These are phyloP conservation scores for Phellopilus nigrolimitatus DNA, from an alignment of 1,284 basidiomycete species.

Conservation along the genomic window DNA sequence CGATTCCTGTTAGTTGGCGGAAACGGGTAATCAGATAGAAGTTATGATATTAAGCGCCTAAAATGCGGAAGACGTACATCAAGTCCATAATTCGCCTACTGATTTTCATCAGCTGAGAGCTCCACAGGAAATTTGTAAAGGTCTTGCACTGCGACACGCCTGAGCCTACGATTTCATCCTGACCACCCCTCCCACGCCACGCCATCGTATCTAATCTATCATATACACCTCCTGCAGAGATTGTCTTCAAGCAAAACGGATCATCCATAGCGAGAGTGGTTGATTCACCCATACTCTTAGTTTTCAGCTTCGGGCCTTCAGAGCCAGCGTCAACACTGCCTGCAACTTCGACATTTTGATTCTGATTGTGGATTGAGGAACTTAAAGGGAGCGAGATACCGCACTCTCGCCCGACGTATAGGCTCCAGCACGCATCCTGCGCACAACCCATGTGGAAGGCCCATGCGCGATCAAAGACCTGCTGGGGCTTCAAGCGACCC, in stretches of 20 bases:
- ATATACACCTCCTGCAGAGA: background rate
- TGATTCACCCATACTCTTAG: no score
- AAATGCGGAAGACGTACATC: constrained; percentile 39
- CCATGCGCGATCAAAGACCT: constrained; percentile 18
- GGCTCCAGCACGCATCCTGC: constrained; percentile 54
- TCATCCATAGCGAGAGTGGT: constrained; percentile 16
- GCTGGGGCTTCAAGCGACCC: constrained; percentile 48
- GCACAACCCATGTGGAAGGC: constrained; percentile 16
- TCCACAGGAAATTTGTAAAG: constrained; percentile 48
- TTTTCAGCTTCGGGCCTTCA: no score
- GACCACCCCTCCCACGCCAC: constrained; percentile 7
- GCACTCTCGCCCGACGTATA: constrained; percentile 55
- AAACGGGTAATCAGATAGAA: background rate
- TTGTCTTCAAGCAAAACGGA: constrained; percentile 10
- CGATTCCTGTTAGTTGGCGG: constrained; percentile 40
- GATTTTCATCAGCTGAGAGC: constrained; percentile 50
- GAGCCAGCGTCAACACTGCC: no score
- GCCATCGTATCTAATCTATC: constrained; percentile 11
- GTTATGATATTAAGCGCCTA: background rate
- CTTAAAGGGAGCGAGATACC: constrained; percentile 33
- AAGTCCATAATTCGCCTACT: constrained; percentile 54
- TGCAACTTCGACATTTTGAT: no score
- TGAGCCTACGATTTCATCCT: background rate
- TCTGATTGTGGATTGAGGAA: background rate
- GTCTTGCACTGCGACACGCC: constrained; percentile 26